Conservation (phyloP, 2,329 filamentous ascomycete species). For the Gnomoniopsis smithogilvyi region DNA sequence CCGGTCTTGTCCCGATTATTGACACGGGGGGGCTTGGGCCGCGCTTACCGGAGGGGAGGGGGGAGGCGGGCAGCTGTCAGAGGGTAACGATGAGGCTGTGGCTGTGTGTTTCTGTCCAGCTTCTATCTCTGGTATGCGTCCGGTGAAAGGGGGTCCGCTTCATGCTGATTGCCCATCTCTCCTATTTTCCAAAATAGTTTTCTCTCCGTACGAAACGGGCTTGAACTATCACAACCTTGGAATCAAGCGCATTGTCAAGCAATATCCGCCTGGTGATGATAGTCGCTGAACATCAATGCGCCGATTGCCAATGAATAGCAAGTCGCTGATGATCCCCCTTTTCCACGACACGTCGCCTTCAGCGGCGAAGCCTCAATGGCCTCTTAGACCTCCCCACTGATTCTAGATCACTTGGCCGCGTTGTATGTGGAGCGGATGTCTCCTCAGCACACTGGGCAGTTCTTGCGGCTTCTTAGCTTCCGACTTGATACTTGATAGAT, state of each 20-base stretch:
- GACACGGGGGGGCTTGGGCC: not conserved
- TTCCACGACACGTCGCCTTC: not conserved
- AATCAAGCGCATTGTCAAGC: not conserved
- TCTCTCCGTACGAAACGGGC: not conserved
- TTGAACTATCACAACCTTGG: not conserved
- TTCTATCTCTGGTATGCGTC: not conserved
- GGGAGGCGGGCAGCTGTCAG: not conserved
- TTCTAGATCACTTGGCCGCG: not conserved
- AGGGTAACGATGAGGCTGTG: not conserved
- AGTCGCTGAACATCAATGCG: constrained; percentile 5
- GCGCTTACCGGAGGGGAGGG: not conserved
- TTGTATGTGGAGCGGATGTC: no score
- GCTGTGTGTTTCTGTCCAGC: not conserved
- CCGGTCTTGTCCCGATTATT: not conserved
- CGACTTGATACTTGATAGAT: no score
- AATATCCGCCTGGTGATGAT: not conserved
- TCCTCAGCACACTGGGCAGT: not conserved
- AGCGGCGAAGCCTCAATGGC: not conserved
- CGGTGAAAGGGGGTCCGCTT: not conserved
- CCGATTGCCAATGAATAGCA: no score
- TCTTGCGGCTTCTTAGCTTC: not conserved
- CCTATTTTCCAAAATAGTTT: not conserved
- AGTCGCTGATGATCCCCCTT: not conserved
- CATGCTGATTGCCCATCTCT: constrained; percentile 1
- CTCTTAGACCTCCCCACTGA: no score